Base-by-base conservation (phyloP, 2,329 filamentous ascomycete genomes). In the Trichoderma simmonsii region DNA sequence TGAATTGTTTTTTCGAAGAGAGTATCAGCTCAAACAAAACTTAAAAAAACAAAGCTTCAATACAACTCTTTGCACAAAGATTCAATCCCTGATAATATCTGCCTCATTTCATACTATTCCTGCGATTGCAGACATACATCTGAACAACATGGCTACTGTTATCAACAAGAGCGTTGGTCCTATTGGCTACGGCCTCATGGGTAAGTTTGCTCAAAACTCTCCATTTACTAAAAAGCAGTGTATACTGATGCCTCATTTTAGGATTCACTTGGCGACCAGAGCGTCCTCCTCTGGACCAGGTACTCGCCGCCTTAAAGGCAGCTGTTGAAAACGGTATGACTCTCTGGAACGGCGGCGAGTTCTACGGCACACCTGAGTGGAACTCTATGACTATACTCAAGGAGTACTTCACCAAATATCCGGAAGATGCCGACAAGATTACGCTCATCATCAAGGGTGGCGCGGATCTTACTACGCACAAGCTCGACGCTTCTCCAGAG, bases 381-480 rank as follows among this genome's bases (percentile, higher is more conserved):
- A 90, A 91, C 81, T 82, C 79, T 77, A 88, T 91, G 76, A 85
- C 87, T 36, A 80, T 92, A 11, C 80, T 92, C 34, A 85, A 88
- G 73, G 82, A 84, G 30, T 92, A 92, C 81, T 91, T 92, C 77
- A 84, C 84, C 36, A 85, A 86, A 73, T 87, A 92, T 77, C 90
- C 91, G 1, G 87, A 90, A 73, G 88, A 92, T 74, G 89, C 89
- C 8, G 82, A 86, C 64, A 88, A 89, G 77, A 84, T 92, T 11
- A 84, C 90, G 12, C 80, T 92, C 61, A 86, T 85, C 75, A 85
- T 92, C 77, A 92, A 92, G 81, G 90, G 90, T 32, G 87, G 84
- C 8, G 48, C 83, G 36, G 78, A 85, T 57, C 72, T 79, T 2
- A 74, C 77, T 6, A 68, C 69, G 36, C 26, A 21, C 6, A 62